Conservation (phyloP, 805 yeast species). For the Grigorovia transvaalensis region DNA sequence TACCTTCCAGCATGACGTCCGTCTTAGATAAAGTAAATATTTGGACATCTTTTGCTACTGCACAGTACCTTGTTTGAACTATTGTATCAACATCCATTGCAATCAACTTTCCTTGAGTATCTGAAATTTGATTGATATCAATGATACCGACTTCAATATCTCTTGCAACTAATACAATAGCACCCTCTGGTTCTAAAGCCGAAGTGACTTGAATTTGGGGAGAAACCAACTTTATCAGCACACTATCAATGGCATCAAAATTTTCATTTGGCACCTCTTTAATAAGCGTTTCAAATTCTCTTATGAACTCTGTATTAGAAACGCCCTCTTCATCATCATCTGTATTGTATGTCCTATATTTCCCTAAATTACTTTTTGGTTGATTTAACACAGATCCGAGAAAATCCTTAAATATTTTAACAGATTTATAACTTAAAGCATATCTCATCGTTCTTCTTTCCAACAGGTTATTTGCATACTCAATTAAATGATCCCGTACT, state of each 20-base stretch:
- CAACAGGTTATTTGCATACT: conserved; percentile 35
- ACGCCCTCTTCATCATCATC: conserved; percentile 15
- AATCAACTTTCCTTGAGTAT: conserved; percentile 20
- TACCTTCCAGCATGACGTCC: conserved; percentile 25
- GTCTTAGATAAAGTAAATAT: conserved; percentile 40
- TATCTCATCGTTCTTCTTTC: conserved; percentile 36
- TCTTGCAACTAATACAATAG: conserved; percentile 43
- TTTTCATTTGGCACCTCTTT: conserved; percentile 31
- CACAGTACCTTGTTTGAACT: conserved; percentile 48
- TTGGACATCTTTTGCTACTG: conserved; percentile 46
- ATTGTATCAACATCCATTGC: conserved; percentile 27
- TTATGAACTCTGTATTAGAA: conserved; percentile 28
- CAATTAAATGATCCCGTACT: conserved; percentile 38
- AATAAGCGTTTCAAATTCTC: conserved; percentile 39
- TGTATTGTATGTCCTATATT: neutral
- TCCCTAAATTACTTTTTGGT: conserved; percentile 6
- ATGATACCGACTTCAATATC: conserved; percentile 50
- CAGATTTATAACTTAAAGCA: conserved; percentile 40
- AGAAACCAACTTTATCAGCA: conserved; percentile 42
- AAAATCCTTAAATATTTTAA: conserved; percentile 37
- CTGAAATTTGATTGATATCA: conserved; percentile 32
- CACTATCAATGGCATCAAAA: conserved; percentile 39
- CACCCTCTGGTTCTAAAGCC: conserved; percentile 36
- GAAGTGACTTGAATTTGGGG: conserved; percentile 54
- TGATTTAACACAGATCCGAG: conserved; percentile 19